These are phyloP conservation scores for Phytophthora multivora DNA, from an alignment of 352 stramenopile species.

Conservation along the genomic window DNA sequence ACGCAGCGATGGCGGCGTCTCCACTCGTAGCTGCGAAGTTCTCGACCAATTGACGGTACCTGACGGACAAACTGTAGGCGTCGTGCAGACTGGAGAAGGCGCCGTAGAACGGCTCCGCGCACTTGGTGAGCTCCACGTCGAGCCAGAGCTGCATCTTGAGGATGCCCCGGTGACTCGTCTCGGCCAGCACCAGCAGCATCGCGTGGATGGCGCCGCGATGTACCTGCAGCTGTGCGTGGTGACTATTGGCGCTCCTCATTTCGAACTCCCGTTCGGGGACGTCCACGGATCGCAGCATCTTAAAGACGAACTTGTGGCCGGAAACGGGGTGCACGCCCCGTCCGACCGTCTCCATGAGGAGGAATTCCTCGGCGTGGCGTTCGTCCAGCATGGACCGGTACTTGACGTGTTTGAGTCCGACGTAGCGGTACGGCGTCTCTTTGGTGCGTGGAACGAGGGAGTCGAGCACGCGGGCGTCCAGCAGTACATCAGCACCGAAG, in stretches of 20 bases:
- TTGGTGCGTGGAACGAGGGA: constrained; percentile 70
- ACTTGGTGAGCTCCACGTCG: constrained; percentile 64
- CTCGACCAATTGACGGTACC: constrained; percentile 68
- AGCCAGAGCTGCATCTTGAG: constrained; percentile 80
- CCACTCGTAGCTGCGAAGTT: constrained; percentile 41
- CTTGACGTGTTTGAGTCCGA: constrained; percentile 81
- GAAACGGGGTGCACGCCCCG: constrained; percentile 48
- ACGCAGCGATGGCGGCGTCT: constrained; percentile 28
- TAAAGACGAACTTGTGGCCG: constrained; percentile 59
- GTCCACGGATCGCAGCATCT: constrained; percentile 64
- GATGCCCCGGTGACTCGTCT: constrained; percentile 58
- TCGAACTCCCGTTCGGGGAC: constrained; percentile 51
- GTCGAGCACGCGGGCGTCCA: constrained; percentile 74
- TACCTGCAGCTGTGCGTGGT: constrained; percentile 49
- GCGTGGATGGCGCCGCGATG: constrained; percentile 64
- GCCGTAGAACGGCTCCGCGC: constrained; percentile 53
- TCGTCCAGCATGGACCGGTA: constrained; percentile 67
- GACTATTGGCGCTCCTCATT: constrained; percentile 46
- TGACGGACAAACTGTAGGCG: constrained; percentile 66
- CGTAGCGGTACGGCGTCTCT: constrained; percentile 70
- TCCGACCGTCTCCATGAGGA: constrained; percentile 64
- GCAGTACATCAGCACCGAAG: constrained; percentile 56
- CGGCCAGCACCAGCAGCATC: constrained; percentile 61
- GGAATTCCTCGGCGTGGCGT: constrained; percentile 61
- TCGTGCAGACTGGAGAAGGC: constrained; percentile 70